Conservation (phyloP, 1,284 basidiomycete species). For the Stygiomarasmius scandens region DNA sequence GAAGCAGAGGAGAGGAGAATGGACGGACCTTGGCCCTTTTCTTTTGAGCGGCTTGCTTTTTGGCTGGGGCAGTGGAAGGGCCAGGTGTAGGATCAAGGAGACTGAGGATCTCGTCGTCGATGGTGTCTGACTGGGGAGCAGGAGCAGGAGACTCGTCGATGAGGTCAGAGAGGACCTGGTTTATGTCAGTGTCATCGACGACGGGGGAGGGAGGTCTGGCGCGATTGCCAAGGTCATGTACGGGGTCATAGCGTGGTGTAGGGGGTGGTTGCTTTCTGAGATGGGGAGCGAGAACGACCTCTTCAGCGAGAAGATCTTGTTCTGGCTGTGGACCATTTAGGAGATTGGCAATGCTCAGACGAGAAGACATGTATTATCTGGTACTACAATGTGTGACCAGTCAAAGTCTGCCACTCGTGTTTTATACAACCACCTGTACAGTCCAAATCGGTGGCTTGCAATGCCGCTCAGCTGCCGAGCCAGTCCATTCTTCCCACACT, state of each 20-base stretch:
- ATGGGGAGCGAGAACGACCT: slow-evolving; percentile 41
- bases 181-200: slow-evolving; percentile 43
- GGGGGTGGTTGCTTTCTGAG: slow-evolving; percentile 25
- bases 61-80: slow-evolving; percentile 32
- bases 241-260: slow-evolving; percentile 18
- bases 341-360: slow-evolving; percentile 72
- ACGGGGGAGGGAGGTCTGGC: slow-evolving; percentile 22
- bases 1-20: slow-evolving; percentile 2
- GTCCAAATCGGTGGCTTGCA: background rate
- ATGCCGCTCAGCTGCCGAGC: background rate
- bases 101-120: slow-evolving; percentile 73
- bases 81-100: slow-evolving; percentile 50
- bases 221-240: slow-evolving; percentile 14
- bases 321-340: slow-evolving; percentile 44
- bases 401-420: slow-evolving; percentile 27
- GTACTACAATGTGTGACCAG: no score
- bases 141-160: slow-evolving; percentile 39
- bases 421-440: slow-evolving; percentile 3
- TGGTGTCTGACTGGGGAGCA: slow-evolving; percentile 17
- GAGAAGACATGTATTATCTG: slow-evolving; percentile 31
- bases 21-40: slow-evolving; percentile 54
- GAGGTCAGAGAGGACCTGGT: slow-evolving; percentile 41
- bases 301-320: slow-evolving; percentile 29
- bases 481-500: background rate
- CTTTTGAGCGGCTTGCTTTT: slow-evolving; percentile 33